A percentile compares a stretch with the other conserved stretches of the same genome.
These are phyloP conservation scores for Tremella yokohamensis DNA, from an alignment of 768 basidiomycete genomes.

Conservation along the genomic window DNA sequence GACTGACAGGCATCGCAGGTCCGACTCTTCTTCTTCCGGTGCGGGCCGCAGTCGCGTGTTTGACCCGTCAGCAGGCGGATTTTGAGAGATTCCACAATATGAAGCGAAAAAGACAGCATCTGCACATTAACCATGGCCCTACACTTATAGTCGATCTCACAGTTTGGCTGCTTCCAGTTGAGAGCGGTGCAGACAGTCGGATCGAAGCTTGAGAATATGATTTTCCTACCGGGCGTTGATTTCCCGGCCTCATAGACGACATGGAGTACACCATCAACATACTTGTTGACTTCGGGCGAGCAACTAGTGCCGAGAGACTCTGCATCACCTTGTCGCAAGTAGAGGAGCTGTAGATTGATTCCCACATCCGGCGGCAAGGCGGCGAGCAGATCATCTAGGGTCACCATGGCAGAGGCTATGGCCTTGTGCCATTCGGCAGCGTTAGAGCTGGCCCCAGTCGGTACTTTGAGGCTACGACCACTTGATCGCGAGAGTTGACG, in stretches of 20 bases:
- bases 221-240: constrained; percentile 62
- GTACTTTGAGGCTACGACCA: constrained; percentile 53
- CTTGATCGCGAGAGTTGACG: constrained; percentile 59
- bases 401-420: constrained; percentile 56
- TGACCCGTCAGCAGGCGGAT: background rate
- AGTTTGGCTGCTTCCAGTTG: constrained; percentile 99
- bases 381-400: constrained; percentile 71
- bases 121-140: constrained; percentile 2
- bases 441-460: constrained; percentile 10
- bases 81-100: constrained; percentile 66
- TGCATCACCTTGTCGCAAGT: constrained; percentile 60
- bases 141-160: constrained; percentile 53
- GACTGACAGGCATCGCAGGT: constrained; percentile 62
- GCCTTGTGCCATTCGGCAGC: constrained; percentile 51
- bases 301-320: constrained; percentile 56
- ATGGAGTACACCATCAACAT: constrained; percentile 78
- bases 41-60: constrained; percentile 20
- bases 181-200: constrained; percentile 83
- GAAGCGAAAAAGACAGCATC: constrained; percentile 87
- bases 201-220: constrained; percentile 89
- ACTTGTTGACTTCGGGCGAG: constrained; percentile 69
- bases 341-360: constrained; percentile 78
- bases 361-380: constrained; percentile 62
- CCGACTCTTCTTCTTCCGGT: constrained; percentile 51
- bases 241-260: constrained; percentile 67